Conservation (phyloP, 1,139 yeast species). For the Groenewaldozyma sp. region DNA sequence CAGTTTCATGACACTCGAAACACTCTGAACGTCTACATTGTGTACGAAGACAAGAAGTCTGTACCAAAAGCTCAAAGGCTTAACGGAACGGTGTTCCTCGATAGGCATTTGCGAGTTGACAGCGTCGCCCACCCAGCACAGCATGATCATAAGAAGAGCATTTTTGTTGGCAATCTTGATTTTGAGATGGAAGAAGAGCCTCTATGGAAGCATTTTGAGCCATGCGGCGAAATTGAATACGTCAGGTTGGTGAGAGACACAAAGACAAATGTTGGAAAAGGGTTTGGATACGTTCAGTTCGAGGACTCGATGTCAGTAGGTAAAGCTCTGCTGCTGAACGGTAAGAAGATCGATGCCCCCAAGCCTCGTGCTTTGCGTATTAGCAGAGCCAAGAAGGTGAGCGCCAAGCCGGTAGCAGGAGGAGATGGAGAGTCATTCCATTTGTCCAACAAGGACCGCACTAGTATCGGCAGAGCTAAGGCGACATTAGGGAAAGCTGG, state of each 20-base stretch:
- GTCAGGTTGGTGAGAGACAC: constrained; percentile 88
- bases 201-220: constrained; percentile 72
- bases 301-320: constrained; percentile 71
- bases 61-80: constrained; percentile 42
- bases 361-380: constrained; percentile 63
- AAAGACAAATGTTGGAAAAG: constrained; percentile 92
- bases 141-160: constrained; percentile 73
- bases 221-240: constrained; percentile 67
- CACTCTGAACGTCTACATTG: constrained; percentile 82
- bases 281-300: constrained; percentile 94
- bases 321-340: constrained; percentile 72
- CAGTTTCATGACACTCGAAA: constrained; percentile 70
- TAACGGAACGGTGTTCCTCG: constrained; percentile 61
- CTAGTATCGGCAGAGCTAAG: constrained; percentile 73
- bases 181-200: constrained; percentile 89
- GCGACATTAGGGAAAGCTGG: constrained; percentile 72
- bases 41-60: constrained; percentile 49
- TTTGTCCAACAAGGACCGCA: constrained; percentile 42
- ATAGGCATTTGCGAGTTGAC: constrained; percentile 80
- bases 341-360: constrained; percentile 42
- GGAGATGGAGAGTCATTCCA: constrained; percentile 20
- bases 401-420: constrained; percentile 7
- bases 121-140: constrained; percentile 84
- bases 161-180: constrained; percentile 90
- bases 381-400: constrained; percentile 59